Conservation (phyloP, 306 rosid species). For the Sesbania bispinosa region DNA sequence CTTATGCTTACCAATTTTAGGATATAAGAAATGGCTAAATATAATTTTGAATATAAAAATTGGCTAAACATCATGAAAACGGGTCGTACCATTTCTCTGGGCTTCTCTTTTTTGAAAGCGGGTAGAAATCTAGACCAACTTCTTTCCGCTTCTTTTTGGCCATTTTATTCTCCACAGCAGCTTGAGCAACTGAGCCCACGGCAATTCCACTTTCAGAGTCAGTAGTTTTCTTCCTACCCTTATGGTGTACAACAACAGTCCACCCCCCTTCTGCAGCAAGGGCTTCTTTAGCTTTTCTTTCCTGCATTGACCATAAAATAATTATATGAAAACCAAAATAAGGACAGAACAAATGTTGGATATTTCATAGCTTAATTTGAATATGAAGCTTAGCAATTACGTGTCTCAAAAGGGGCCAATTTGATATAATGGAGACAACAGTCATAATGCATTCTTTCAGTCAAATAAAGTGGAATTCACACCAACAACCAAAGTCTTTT, state of each 20-base stretch:
- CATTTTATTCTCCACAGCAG: constrained; percentile 57
- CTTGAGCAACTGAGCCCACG: constrained; percentile 80
- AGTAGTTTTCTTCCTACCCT: constrained; percentile 88
- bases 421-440: not conserved
- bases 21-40: not conserved
- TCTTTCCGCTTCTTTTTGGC: constrained; percentile 62
- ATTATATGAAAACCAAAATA: constrained; percentile 3
- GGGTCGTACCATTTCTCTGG: constrained; percentile 64
- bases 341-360: not conserved
- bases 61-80: too few relatives aligned
- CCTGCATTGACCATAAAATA: constrained; percentile 50
- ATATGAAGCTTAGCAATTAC: not conserved
- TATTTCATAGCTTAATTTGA: not conserved
- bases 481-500: not conserved
- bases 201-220: constrained; percentile 75
- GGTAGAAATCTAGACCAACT: constrained; percentile 71
- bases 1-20: not conserved
- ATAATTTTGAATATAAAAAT: not conserved
- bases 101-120: constrained; percentile 88
- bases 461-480: not conserved
- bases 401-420: not conserved
- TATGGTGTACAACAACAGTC: constrained; percentile 82
- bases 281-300: constrained; percentile 66
- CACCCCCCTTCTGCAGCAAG: constrained; percentile 80
- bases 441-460: not conserved